Evolutionary conservation across 2,329 filamentous ascomycete species (phyloP), one percentile per base, ranked within the genome.

Genomic region (Coniella vitis): DNA sequence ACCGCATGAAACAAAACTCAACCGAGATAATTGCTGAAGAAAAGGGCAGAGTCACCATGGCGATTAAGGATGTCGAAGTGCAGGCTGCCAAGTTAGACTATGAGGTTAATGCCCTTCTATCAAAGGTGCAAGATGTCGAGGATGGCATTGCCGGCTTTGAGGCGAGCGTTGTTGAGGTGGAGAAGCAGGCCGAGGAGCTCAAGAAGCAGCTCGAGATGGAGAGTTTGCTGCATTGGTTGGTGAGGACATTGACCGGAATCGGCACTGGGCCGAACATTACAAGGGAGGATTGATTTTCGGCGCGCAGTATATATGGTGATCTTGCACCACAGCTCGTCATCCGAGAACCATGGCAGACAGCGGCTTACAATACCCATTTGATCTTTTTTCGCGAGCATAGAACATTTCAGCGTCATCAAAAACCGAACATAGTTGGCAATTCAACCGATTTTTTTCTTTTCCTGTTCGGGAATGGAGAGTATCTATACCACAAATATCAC

Each of bases 81-180:
- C 71, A 94, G 35, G 81, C 85, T 3, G 88, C 89, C 17, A 90
- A 90, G 65, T 73, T 97, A 48, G 90, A 97, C 60, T 97, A 97
- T 65, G 91, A 96, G 70, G 84, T 96, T 53, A 80, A 85, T 52
- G 81, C 83, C 14, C 71, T 97, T n/a, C 75, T 82, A 42, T 81
- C 83, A 41, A 89, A 89, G 59, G 84, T 95, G 9, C 78, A 87
- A 58, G 91, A 97, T 61, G 86, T 95, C 8, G 90, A 95, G 61
- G 86, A 89, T 53, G 87, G 86, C 1, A 81, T 95, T 0, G 70
- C 69, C 10, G 85, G 90, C 53, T 94, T 95, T 64, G 87, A 90
- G 65, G 75, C 79, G 42, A 86, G 90, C 63, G 86, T 93, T 1
- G 71, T 77, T 39, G 83, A 87, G 47, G 76, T 88, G 42, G 87